A percentile compares a stretch with the other conserved stretches of the same genome.
These are phyloP conservation scores for Pseudogymnoascus destructans DNA, from an alignment of 2,329 filamentous ascomycete species.

Conservation along the genomic window DNA sequence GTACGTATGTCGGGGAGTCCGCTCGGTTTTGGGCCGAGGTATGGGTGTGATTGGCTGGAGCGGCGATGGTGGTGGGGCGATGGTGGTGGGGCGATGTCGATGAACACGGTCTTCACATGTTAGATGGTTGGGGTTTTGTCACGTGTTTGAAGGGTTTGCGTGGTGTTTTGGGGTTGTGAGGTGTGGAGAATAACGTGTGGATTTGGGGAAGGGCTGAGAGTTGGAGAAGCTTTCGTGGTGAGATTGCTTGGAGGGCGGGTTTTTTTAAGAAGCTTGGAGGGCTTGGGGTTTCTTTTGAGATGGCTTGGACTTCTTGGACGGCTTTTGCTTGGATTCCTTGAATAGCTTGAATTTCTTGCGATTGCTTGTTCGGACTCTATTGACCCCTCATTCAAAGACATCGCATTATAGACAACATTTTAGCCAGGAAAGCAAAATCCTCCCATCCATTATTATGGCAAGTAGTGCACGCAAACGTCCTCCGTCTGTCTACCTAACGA, in stretches of 20 bases:
- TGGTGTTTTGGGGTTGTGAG: not conserved
- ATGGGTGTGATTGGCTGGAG: constrained; percentile 5
- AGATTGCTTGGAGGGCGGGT: not conserved
- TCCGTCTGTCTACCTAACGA: not conserved
- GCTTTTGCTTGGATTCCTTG: not conserved
- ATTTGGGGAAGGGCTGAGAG: not conserved
- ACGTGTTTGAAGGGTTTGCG: not conserved
- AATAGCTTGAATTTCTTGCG: not conserved
- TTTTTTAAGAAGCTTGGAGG: not conserved
- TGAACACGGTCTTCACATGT: not conserved
- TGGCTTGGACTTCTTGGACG: not conserved
- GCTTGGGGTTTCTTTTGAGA: not conserved
- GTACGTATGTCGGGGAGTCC: not conserved
- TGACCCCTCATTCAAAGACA: not conserved
- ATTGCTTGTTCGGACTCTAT: not conserved
- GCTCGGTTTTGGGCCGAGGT: not conserved
- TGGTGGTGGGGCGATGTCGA: too few species aligned
- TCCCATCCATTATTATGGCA: not conserved
- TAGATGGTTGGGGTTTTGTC: not conserved
- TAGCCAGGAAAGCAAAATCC: not conserved
- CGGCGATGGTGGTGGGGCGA: not conserved
- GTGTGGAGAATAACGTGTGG: not conserved
- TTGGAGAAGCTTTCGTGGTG: not conserved
- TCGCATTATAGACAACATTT: not conserved
- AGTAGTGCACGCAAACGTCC: not conserved